Evolutionary conservation across 1,284 basidiomycete species (phyloP).

Genomic region (Ustilago bromivora): DNA sequence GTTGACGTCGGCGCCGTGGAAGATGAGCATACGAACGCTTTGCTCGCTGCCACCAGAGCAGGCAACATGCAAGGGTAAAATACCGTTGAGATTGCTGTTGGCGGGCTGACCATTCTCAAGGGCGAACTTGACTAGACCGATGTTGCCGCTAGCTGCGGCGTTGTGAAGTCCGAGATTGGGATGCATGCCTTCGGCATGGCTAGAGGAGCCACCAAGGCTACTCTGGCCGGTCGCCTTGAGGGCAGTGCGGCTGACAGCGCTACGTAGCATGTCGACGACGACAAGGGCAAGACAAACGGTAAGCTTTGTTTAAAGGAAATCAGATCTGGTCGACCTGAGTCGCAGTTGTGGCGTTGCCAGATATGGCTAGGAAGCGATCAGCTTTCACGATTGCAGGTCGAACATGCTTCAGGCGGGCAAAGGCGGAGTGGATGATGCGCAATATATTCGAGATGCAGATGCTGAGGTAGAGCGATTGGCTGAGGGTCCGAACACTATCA

Average conservation of each 20-base stretch:
- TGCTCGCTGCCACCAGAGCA: conserved; percentile 61
- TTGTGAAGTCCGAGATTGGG: conserved; percentile 62
- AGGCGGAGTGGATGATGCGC: too few relatives aligned
- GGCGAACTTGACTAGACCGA: conserved; percentile 65
- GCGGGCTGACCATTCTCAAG: conserved; percentile 65
- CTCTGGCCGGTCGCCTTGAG: conserved; percentile 48
- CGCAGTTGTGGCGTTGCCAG: background rate
- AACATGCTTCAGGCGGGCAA: conserved; percentile 11
- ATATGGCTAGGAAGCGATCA: conserved; percentile 1
- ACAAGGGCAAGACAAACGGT: background rate
- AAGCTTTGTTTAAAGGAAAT: background rate
- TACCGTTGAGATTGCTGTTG: conserved; percentile 61
- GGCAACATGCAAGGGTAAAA: conserved; percentile 65
- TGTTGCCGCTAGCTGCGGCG: conserved; percentile 62
- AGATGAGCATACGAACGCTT: conserved; percentile 57
- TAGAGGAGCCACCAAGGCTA: conserved; percentile 29
- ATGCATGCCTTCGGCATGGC: conserved; percentile 35
- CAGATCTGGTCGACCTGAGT: background rate
- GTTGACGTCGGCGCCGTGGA: conserved; percentile 64
- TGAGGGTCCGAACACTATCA: too few relatives aligned
- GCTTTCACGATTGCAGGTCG: conserved; percentile 5
- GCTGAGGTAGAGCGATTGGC: too few relatives aligned
- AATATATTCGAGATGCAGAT: too few relatives aligned
- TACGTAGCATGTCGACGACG: conserved; percentile 30
- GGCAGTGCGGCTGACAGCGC: conserved; percentile 44